A percentile compares a stretch with the other conserved stretches of the same genome.
Evolutionary conservation across 192 early-diverging fungal species (phyloP).

Genomic region (Coemansia reversa): DNA sequence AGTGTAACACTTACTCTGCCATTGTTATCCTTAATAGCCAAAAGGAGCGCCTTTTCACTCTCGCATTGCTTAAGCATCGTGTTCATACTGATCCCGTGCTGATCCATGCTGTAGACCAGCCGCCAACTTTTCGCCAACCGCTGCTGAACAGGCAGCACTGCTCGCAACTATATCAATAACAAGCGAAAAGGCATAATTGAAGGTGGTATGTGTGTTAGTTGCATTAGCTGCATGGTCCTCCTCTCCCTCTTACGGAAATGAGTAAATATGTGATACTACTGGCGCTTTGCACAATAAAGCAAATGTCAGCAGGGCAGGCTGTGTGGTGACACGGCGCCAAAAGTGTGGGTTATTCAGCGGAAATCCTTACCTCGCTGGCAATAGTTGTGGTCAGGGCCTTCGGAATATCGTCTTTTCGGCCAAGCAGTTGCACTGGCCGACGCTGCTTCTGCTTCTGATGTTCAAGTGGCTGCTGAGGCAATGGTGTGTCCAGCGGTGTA

Average conservation of each 20-base stretch:
- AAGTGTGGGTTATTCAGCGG: not conserved
- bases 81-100: slow-evolving; percentile 87
- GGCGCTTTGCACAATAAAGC: not conserved
- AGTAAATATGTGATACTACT: not conserved
- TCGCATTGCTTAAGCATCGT: slow-evolving; percentile 72
- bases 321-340: not conserved
- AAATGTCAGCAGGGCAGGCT: not conserved
- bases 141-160: slow-evolving; percentile 72
- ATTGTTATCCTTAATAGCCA: slow-evolving; percentile 68
- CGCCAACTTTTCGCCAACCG: slow-evolving; percentile 75
- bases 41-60: slow-evolving; percentile 65
- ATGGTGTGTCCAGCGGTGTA: slow-evolving; percentile 14
- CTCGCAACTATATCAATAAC: slow-evolving; percentile 63
- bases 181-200: not conserved
- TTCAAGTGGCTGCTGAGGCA: not conserved
- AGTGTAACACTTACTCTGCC: slow-evolving; percentile 25
- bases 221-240: not conserved
- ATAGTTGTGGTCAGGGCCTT: slow-evolving; percentile 47
- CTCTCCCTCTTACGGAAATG: not conserved
- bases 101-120: slow-evolving; percentile 87
- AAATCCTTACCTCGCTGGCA: slow-evolving; percentile 23
- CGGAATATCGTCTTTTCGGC: slow-evolving; percentile 33
- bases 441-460: slow-evolving; percentile 5
- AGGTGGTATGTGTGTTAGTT: not conserved
- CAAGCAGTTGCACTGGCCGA: slow-evolving; percentile 32